Evolutionary conservation across 163 green algal species (phyloP).

Genomic region (Trebouxiophyceae sp.): DNA sequence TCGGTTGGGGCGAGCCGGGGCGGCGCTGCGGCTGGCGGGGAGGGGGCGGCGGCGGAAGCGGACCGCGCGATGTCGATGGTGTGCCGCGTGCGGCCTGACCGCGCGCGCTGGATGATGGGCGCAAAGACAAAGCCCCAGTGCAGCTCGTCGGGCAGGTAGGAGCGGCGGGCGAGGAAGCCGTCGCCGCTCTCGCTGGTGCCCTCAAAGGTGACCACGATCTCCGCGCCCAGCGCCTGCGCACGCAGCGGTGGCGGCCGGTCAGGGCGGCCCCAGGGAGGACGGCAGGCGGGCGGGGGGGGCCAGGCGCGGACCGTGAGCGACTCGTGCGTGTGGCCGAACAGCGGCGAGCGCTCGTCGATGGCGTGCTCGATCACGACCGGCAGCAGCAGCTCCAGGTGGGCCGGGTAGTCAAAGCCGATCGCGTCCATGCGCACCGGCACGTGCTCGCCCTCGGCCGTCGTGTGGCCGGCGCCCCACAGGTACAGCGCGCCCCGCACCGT

Average conservation of each 20-base stretch:
- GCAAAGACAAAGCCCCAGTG: slow-evolving; percentile 54
- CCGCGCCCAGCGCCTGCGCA: slow-evolving; percentile 51
- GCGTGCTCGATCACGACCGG: slow-evolving; percentile 74
- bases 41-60: background rate
- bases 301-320: slow-evolving; percentile 34
- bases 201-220: slow-evolving; percentile 82
- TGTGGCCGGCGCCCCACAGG: slow-evolving; percentile 45
- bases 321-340: slow-evolving; percentile 68
- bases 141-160: slow-evolving; percentile 67
- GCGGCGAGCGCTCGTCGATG: slow-evolving; percentile 75
- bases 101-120: slow-evolving; percentile 36
- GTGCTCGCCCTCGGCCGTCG: slow-evolving; percentile 74
- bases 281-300: too few species aligned
- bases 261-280: too few species aligned
- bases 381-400: slow-evolving; percentile 71
- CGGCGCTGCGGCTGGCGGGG: background rate
- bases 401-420: slow-evolving; percentile 42
- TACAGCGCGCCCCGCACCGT: slow-evolving; percentile 59
- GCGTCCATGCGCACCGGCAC: slow-evolving; percentile 46
- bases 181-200: slow-evolving; percentile 65
- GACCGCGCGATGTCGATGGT: slow-evolving; percentile 46
- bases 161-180: slow-evolving; percentile 68
- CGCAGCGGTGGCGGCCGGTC: too few species aligned
- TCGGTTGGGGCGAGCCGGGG: background rate
- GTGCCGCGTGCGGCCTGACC: slow-evolving; percentile 31